Percentiles rank a stretch among this genome's conserved stretches.
phyloP scores from a whole-genome alignment of 768 basidiomycete genomes.

The Crucibulum laeve region DNA sequence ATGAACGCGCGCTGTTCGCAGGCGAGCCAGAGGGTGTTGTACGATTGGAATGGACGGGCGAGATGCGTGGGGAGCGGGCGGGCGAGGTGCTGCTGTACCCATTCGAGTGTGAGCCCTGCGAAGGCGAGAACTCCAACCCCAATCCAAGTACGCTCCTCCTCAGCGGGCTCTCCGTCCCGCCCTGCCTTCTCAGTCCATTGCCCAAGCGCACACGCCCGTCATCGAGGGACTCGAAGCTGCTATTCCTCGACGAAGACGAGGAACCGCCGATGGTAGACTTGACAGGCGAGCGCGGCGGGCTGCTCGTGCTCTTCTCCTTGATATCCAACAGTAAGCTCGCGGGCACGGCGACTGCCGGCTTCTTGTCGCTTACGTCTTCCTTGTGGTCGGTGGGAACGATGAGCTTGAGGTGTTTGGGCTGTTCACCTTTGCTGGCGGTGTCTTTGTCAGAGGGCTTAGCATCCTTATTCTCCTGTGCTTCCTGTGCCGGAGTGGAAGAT shows the following conservation, averaged over 20 bases:
- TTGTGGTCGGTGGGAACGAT: no score
- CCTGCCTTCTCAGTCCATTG: background rate
- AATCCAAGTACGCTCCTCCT: background rate
- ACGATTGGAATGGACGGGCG: background rate
- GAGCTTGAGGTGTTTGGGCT: no score
- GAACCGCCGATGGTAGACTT: background rate
- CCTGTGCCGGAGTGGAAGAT: no score
- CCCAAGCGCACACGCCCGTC: background rate
- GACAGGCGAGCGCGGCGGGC: conserved; percentile 2
- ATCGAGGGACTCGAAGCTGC: no score
- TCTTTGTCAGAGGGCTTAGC: no score
- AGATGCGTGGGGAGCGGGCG: no score
- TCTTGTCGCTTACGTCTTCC: no score
- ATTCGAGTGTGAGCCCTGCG: no score
- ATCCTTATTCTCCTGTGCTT: no score
- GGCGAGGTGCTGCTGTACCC: background rate
- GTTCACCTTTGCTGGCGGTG: no score
- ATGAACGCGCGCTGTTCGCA: background rate
- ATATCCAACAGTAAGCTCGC: conserved; percentile 15
- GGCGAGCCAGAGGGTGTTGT: background rate
- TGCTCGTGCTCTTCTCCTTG: conserved; percentile 20
- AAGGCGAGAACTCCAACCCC: background rate
- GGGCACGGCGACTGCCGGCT: background rate
- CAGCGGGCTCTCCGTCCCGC: background rate
- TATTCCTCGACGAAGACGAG: background rate